phyloP scores from a whole-genome alignment of 192 early-diverging fungal species.

The Coemansia sp. region DNA sequence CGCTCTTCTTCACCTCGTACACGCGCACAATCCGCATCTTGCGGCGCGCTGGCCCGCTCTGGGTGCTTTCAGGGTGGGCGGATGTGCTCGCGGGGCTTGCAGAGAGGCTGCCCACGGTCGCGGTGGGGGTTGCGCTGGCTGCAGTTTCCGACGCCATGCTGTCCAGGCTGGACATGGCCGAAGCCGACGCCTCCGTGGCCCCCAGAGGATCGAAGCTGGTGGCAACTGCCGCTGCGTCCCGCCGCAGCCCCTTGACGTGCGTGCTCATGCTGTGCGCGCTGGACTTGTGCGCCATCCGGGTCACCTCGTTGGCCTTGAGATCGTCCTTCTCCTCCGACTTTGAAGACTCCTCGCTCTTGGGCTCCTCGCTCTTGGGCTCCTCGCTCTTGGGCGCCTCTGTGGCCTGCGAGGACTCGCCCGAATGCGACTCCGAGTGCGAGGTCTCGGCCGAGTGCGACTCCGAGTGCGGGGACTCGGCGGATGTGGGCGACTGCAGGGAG shows the following conservation, averaged over 20 bases:
- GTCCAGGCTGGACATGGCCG: slow-evolving; percentile 8
- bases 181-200: background rate
- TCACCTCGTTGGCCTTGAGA: slow-evolving; percentile 31
- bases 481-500: slow-evolving; percentile 17
- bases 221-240: slow-evolving; percentile 22
- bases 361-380: slow-evolving; percentile 1
- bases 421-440: slow-evolving; percentile 28
- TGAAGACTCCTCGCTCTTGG: too few species aligned
- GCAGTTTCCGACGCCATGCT: slow-evolving; percentile 6
- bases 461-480: slow-evolving; percentile 1
- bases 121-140: slow-evolving; percentile 10
- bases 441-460: slow-evolving; percentile 11
- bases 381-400: too few species aligned
- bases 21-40: slow-evolving; percentile 53
- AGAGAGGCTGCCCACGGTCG: slow-evolving; percentile 26
- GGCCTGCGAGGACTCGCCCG: too few species aligned
- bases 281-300: slow-evolving; percentile 26
- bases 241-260: slow-evolving; percentile 26
- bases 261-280: slow-evolving; percentile 19
- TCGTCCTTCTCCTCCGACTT: slow-evolving; percentile 23
- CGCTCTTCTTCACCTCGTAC: slow-evolving; percentile 54
- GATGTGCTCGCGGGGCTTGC: background rate
- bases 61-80: slow-evolving; percentile 5
- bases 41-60: too few species aligned
- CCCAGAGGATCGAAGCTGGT: slow-evolving; percentile 21